Base-by-base conservation (phyloP, 768 basidiomycete genomes). In the Leccinum fibrillosum region DNA sequence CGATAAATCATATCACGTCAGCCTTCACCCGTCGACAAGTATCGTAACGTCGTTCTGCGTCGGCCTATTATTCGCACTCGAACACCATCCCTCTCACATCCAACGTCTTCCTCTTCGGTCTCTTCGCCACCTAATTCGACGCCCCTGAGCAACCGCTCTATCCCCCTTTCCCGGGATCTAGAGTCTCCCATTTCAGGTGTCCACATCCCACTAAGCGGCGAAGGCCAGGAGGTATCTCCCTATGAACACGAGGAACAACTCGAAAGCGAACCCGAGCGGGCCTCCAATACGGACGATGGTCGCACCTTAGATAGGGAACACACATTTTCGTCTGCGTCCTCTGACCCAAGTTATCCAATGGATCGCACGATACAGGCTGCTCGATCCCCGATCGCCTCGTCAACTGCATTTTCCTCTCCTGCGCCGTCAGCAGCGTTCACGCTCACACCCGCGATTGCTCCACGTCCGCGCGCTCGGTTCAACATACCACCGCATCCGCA, bases 241-340 rank as follows among this genome's bases (percentile, higher is more conserved):
- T 1, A 37, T 5, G 37, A 3, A 5, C 12, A 54, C 4, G 64
- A 65, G 15, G 57, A 66, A 1, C 57, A 55, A 11, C 25, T 51
- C 5, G 62, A 71, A 52, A 71, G 64, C 37, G 69, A 65, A 28
- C 53, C 45, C 17, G 71, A 72, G 47, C 66, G 12, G 15, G 51
- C 39, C 34, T 56, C 56, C 44, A 67, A 66, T 52, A 58, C 60
- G 8, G 69, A 74, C 25, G 69, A 69, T 45, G 63, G 49, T 63
- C 72, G 21, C 63, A 69, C 57, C 9, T 64, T 58, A 32, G 70
- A 71, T 23, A 72, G 67, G 35, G 86, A 88, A 52, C 86, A 86
- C 5, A 90, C 88, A 0, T 90, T 90, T 65, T 89, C 88, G 0
- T 88, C 89, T 10, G 86, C 88, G 34, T 85, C 81, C 13, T 81